phyloP scores from a whole-genome alignment of 1,284 basidiomycete species.

The Marasmius sp. region DNA sequence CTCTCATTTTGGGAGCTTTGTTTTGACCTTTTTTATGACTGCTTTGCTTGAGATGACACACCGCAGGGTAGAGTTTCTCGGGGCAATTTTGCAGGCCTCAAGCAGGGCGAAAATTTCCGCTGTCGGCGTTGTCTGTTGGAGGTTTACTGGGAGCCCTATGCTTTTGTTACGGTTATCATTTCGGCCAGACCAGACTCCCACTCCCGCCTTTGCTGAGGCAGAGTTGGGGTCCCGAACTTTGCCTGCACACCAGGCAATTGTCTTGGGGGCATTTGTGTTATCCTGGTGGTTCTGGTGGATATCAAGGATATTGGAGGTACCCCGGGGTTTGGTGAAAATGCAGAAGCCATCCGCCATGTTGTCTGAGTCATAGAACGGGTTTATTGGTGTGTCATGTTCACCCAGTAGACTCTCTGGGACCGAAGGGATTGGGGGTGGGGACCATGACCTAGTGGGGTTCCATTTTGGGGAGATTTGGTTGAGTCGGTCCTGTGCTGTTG shows the following conservation, averaged over 20 bases:
- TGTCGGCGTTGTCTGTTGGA: not conserved
- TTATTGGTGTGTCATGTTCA: not conserved
- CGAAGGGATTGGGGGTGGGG: not conserved
- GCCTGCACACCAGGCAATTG: not conserved
- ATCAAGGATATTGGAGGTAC: not conserved
- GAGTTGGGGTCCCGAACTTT: not conserved
- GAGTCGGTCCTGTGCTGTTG: not conserved
- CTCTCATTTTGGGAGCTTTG: not conserved
- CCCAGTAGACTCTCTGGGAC: not conserved
- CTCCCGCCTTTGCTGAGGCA: not conserved
- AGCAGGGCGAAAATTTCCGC: not conserved
- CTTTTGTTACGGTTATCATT: not conserved
- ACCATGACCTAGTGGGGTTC: not conserved
- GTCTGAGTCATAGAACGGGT: not conserved
- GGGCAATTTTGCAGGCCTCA: not conserved
- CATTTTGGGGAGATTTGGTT: not conserved
- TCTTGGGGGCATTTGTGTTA: not conserved
- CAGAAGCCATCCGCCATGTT: conserved; percentile 6
- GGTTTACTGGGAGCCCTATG: not conserved
- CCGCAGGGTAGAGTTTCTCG: not conserved
- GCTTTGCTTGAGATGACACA: not conserved
- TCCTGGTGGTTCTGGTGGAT: not conserved
- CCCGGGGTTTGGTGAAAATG: conserved; percentile 9
- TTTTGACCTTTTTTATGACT: not conserved
- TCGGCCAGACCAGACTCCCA: not conserved